These are phyloP conservation scores for Fusarium duplospermum DNA, from an alignment of 2,329 filamentous ascomycete genomes.

Conservation along the genomic window DNA sequence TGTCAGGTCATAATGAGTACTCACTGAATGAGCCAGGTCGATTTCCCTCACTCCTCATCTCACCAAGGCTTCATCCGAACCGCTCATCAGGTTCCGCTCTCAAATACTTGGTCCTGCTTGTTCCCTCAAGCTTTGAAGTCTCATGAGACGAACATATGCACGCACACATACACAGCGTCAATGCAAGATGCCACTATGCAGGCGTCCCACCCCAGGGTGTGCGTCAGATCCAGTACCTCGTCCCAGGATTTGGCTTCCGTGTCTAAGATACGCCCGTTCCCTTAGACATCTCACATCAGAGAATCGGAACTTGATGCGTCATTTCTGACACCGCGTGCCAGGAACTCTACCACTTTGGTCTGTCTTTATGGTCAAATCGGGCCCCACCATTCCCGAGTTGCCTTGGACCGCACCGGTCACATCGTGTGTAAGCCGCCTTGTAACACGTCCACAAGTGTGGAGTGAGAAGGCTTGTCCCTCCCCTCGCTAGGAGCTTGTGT, in stretches of 20 bases:
- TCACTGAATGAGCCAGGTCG: background rate
- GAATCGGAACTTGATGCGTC: background rate
- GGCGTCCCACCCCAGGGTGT: background rate
- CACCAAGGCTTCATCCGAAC: background rate
- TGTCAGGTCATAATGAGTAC: background rate
- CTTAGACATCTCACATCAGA: background rate
- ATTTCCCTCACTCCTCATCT: background rate
- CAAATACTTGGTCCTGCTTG: rapidly evolving
- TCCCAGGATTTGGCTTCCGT: background rate
- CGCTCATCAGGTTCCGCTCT: background rate
- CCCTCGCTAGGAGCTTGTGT: background rate
- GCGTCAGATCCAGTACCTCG: background rate
- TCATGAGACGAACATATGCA: background rate
- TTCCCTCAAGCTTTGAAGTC: background rate
- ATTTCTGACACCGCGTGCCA: background rate
- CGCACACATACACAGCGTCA: background rate
- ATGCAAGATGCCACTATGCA: background rate
- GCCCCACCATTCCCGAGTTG: background rate
- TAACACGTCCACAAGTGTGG: background rate
- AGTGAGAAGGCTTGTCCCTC: background rate
- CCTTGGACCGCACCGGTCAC: background rate
- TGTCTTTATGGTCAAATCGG: background rate
- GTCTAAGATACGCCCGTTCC: background rate
- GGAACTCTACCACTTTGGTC: background rate
- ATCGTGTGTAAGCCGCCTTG: background rate